Conservation (phyloP, 1,284 basidiomycete genomes). For the Hemileia vastatrix region DNA sequence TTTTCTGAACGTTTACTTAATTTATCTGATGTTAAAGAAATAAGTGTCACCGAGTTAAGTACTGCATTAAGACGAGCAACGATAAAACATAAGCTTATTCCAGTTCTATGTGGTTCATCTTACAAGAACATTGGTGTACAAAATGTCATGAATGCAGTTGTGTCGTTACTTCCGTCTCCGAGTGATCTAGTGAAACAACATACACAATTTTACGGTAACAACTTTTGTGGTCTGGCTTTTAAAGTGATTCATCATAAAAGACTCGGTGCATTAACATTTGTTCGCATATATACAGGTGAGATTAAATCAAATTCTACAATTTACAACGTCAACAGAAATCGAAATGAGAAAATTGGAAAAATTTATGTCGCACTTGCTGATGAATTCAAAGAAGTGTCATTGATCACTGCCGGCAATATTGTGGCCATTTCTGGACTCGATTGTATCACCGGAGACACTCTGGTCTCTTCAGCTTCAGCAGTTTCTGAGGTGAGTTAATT, state of each 20-base stretch:
- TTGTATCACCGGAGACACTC: conserved; percentile 57
- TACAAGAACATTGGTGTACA: conserved; percentile 71
- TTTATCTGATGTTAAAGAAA: no score
- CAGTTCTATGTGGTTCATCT: conserved; percentile 73
- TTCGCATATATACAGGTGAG: conserved; percentile 80
- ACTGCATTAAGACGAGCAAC: conserved; percentile 64
- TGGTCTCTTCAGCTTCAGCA: not conserved
- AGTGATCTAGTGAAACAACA: conserved; percentile 36
- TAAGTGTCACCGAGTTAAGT: no score
- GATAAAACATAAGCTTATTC: conserved; percentile 58
- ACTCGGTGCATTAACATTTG: conserved; percentile 81
- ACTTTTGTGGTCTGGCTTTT: conserved; percentile 57
- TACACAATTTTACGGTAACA: conserved; percentile 46
- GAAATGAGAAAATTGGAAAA: no score
- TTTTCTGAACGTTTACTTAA: no score
- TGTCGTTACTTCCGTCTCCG: conserved; percentile 68
- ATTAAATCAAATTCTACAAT: conserved; percentile 42
- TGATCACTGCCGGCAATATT: no score
- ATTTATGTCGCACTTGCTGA: no score
- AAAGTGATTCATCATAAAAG: conserved; percentile 79
- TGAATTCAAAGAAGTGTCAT: no score
- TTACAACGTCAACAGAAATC: no score
- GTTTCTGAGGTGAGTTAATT: no score
- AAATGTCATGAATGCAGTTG: conserved; percentile 67
- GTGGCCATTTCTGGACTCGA: conserved; percentile 61